Conservation (phyloP, 345 rosid species). For the Cardiospermum halicacabum region DNA sequence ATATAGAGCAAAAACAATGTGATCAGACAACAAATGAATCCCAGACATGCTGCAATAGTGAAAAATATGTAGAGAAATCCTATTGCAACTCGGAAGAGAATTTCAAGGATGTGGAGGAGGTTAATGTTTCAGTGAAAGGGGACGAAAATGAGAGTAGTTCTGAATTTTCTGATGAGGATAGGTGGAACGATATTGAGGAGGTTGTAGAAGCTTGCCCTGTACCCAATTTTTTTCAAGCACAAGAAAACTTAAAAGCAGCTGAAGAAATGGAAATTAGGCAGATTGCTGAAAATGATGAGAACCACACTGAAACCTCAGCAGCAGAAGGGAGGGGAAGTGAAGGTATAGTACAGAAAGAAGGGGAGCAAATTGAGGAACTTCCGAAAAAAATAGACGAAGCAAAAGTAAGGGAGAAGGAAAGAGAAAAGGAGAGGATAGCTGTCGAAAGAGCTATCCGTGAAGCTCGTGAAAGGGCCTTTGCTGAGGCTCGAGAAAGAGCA, state of each 20-base stretch:
- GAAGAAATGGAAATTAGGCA: constrained; percentile 25
- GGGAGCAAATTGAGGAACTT: constrained; percentile 31
- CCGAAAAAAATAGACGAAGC: constrained; percentile 41
- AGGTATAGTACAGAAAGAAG: constrained; percentile 35
- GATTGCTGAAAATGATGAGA: constrained; percentile 26
- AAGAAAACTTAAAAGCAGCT: constrained; percentile 18
- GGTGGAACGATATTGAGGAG: constrained; percentile 19
- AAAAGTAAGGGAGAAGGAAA: constrained; percentile 52
- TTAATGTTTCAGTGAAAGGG: constrained; percentile 22
- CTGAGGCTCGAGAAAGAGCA: constrained; percentile 71
- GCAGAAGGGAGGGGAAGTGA: constrained; percentile 40
- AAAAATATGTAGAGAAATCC: constrained; percentile 35
- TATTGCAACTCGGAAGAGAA: constrained; percentile 34
- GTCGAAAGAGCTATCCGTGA: constrained; percentile 93
- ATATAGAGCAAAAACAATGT: constrained; percentile 30
- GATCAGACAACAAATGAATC: constrained; percentile 28
- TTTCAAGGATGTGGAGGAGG: constrained; percentile 26
- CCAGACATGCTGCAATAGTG: constrained; percentile 22
- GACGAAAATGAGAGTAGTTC: constrained; percentile 21
- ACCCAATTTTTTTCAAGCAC: constrained; percentile 31
- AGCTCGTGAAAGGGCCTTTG: constrained; percentile 92
- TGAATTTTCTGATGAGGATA: constrained; percentile 30
- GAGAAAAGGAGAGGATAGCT: constrained; percentile 65
- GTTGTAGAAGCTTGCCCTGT: constrained; percentile 25
- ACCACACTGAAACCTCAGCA: constrained; percentile 27